Conservation (phyloP, 208 protist species). For the Porcisia deanei region DNA sequence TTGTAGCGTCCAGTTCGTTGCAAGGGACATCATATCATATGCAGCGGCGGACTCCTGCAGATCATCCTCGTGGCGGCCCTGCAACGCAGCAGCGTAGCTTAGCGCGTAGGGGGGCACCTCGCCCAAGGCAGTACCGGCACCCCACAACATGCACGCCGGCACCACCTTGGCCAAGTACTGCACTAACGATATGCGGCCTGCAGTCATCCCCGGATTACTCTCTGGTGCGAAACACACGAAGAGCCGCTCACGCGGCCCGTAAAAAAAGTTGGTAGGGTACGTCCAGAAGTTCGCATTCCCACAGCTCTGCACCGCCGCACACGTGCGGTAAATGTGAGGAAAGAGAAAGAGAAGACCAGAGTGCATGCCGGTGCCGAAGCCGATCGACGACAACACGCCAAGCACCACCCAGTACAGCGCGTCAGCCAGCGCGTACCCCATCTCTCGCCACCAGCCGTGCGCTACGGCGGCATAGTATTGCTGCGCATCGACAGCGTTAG, state of each 20-base stretch:
- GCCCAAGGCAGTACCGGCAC: slow-evolving; percentile 95
- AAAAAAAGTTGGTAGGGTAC: slow-evolving; percentile 85
- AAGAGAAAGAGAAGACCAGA: slow-evolving; percentile 95
- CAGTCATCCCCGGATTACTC: slow-evolving; percentile 9
- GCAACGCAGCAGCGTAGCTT: slow-evolving; percentile 85
- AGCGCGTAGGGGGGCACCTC: slow-evolving; percentile 97
- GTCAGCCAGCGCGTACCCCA: slow-evolving; percentile 78
- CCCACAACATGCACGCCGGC: slow-evolving; percentile 92
- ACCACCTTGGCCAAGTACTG: slow-evolving; percentile 69
- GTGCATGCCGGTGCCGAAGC: slow-evolving; percentile 95
- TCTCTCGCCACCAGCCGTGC: slow-evolving; percentile 72
- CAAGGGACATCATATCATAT: slow-evolving; percentile 72
- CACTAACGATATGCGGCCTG: slow-evolving; percentile 24
- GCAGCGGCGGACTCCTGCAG: slow-evolving; percentile 33
- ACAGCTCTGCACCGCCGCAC: slow-evolving; percentile 84
- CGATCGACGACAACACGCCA: slow-evolving; percentile 91
- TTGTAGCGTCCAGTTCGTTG: slow-evolving; percentile 80
- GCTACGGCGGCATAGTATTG: slow-evolving; percentile 44
- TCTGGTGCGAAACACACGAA: slow-evolving; percentile 66
- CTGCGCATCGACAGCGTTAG: slow-evolving; percentile 37
- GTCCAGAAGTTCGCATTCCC: slow-evolving; percentile 87
- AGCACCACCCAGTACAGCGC: slow-evolving; percentile 91
- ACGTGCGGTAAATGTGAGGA: slow-evolving; percentile 94
- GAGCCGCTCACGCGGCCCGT: slow-evolving; percentile 66
- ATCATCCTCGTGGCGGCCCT: slow-evolving; percentile 55